A percentile compares a stretch with the other conserved stretches of the same genome.
Conservation (phyloP, 441 rosid genomes). For the Macaranga tanarius region DNA sequence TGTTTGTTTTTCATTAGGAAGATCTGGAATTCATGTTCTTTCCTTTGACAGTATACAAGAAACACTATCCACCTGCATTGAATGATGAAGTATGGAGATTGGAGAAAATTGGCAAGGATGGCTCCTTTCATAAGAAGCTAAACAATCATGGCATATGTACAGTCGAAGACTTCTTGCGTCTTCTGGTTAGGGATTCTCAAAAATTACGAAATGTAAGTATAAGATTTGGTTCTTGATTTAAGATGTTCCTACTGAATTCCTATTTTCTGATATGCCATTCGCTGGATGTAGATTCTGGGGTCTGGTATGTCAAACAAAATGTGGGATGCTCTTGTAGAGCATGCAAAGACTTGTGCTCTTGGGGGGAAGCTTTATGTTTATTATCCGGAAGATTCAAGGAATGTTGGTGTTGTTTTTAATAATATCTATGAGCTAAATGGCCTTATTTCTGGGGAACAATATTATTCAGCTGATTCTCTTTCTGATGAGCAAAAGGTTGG, state of each 20-base stretch:
- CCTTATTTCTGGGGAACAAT: constrained; percentile 86
- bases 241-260: constrained; percentile 12
- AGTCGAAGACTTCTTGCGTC: constrained; percentile 86
- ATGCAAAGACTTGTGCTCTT: constrained; percentile 90
- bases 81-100: constrained; percentile 96
- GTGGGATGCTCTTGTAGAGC: constrained; percentile 98
- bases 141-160: constrained; percentile 39
- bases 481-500: constrained; percentile 91
- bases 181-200: constrained; percentile 64
- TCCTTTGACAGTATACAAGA: constrained; percentile 78
- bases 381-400: constrained; percentile 77
- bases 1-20: constrained; percentile 6
- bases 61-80: constrained; percentile 93
- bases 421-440: constrained; percentile 83
- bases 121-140: constrained; percentile 93
- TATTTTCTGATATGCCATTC: constrained; percentile 28
- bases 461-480: constrained; percentile 70
- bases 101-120: constrained; percentile 99
- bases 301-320: constrained; percentile 99
- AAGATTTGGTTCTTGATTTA: constrained; percentile 20
- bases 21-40: background rate
- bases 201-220: constrained; percentile 74
- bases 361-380: constrained; percentile 80
- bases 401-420: constrained; percentile 81
- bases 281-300: constrained; percentile 74